A percentile compares a stretch with the other conserved stretches of the same genome.
phyloP scores from a whole-genome alignment of 139 green algal genomes.

The Astrephomene gubernaculifera region DNA sequence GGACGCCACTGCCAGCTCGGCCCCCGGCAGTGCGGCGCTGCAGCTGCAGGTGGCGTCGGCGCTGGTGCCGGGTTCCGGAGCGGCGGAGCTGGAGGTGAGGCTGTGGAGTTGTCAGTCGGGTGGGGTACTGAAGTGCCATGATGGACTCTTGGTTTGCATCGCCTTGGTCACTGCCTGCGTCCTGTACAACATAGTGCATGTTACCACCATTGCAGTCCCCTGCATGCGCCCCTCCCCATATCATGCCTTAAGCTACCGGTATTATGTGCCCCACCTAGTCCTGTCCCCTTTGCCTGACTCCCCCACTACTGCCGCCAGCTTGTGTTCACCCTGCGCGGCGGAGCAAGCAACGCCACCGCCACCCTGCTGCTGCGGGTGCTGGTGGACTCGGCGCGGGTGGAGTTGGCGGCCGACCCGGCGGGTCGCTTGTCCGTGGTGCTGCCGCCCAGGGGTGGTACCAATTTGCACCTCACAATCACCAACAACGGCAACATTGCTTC shows the following conservation, averaged over 20 bases:
- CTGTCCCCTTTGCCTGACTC: too few species aligned
- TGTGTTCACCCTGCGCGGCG: slow-evolving; percentile 8
- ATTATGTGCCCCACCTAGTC: too few species aligned
- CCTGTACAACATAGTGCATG: too few species aligned
- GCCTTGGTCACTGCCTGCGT: too few species aligned
- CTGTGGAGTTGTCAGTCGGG: too few species aligned
- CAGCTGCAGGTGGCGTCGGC: neutral
- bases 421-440: slow-evolving; percentile 5
- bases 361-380: neutral
- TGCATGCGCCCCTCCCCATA: too few species aligned
- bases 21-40: neutral
- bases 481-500: slow-evolving; percentile 20
- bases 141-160: too few species aligned
- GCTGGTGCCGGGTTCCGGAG: neutral
- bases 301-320: too few species aligned
- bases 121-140: too few species aligned
- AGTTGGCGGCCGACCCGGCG: neutral
- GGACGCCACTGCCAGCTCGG: neutral
- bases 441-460: neutral
- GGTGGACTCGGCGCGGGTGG: neutral
- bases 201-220: too few species aligned
- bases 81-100: neutral
- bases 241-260: too few species aligned
- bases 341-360: neutral
- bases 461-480: neutral